These are phyloP conservation scores for Dryadomyces quercivorus DNA, from an alignment of 2,329 filamentous ascomycete species.

Conservation along the genomic window DNA sequence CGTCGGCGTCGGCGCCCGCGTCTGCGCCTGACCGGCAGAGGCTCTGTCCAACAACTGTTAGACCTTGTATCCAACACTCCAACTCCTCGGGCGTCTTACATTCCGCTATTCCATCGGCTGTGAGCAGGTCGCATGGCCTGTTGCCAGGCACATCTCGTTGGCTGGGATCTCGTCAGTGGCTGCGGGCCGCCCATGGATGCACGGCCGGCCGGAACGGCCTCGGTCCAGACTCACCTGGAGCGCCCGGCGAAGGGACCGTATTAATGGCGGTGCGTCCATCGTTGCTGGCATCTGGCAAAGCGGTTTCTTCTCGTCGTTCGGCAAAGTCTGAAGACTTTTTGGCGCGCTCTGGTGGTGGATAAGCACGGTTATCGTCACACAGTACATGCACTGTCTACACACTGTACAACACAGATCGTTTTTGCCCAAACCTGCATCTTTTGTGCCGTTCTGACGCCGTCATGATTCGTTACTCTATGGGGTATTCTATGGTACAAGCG, in stretches of 20 bases:
- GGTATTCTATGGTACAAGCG: too few species aligned
- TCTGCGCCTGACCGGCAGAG: neutral
- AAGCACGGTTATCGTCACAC: conserved; percentile 17
- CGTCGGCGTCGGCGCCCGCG: too few species aligned
- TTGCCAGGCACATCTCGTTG: conserved; percentile 7
- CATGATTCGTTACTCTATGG: too few species aligned
- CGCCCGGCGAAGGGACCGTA: conserved; percentile 22
- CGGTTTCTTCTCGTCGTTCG: neutral
- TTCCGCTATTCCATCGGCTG: conserved; percentile 7
- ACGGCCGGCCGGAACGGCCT: too few species aligned
- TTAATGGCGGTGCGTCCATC: conserved; percentile 23
- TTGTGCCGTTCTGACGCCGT: too few species aligned
- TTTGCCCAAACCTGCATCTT: neutral
- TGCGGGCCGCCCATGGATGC: too few species aligned
- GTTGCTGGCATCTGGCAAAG: conserved; percentile 11
- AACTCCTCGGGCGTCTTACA: conserved; percentile 4
- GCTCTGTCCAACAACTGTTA: neutral
- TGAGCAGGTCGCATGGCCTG: conserved; percentile 7
- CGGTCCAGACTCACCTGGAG: conserved; percentile 9
- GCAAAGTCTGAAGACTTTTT: conserved; percentile 8
- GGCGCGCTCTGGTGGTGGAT: conserved; percentile 4
- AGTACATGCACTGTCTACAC: neutral
- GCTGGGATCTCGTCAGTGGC: neutral
- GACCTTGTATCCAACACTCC: too few species aligned
- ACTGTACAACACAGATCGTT: too few species aligned